Evolutionary conservation across 352 stramenopile genomes (phyloP).

Genomic region (Globisporangium barbulae): DNA sequence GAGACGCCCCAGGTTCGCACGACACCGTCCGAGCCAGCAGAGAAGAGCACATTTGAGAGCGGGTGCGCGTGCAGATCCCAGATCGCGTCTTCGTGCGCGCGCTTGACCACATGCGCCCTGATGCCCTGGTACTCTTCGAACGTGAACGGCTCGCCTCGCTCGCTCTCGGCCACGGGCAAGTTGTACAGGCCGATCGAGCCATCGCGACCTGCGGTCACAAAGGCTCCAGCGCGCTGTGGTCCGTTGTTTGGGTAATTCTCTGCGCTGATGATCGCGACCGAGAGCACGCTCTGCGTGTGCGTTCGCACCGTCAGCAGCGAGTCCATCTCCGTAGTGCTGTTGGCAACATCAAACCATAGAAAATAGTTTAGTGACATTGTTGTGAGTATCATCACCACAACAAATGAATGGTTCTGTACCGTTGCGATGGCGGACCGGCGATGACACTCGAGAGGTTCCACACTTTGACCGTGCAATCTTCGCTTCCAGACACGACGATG

Average conservation of each 20-base stretch:
- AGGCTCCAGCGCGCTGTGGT: slow-evolving; percentile 47
- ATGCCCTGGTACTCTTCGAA: slow-evolving; percentile 74
- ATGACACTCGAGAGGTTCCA: slow-evolving; percentile 73
- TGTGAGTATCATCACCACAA: background rate
- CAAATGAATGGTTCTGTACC: slow-evolving; percentile 18
- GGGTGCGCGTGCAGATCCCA: slow-evolving; percentile 83
- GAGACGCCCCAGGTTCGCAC: slow-evolving; percentile 77
- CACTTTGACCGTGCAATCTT: slow-evolving; percentile 83
- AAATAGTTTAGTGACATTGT: background rate
- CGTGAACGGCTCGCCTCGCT: slow-evolving; percentile 66
- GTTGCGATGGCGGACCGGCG: slow-evolving; percentile 61
- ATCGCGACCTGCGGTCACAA: slow-evolving; percentile 75
- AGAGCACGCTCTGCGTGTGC: slow-evolving; percentile 73
- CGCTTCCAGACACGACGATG: slow-evolving; percentile 76
- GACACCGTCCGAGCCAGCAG: slow-evolving; percentile 69
- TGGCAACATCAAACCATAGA: background rate
- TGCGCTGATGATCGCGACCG: slow-evolving; percentile 64
- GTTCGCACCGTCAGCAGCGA: slow-evolving; percentile 71
- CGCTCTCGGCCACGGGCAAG: slow-evolving; percentile 47
- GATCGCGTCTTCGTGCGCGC: slow-evolving; percentile 77
- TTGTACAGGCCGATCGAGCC: slow-evolving; percentile 69
- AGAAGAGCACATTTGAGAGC: slow-evolving; percentile 82
- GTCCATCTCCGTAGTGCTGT: slow-evolving; percentile 68
- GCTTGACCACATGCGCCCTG: slow-evolving; percentile 63
- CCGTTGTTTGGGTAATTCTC: slow-evolving; percentile 69